Conservation (phyloP, 805 yeast genomes). For the Cyberlindnera misumaiensis region DNA sequence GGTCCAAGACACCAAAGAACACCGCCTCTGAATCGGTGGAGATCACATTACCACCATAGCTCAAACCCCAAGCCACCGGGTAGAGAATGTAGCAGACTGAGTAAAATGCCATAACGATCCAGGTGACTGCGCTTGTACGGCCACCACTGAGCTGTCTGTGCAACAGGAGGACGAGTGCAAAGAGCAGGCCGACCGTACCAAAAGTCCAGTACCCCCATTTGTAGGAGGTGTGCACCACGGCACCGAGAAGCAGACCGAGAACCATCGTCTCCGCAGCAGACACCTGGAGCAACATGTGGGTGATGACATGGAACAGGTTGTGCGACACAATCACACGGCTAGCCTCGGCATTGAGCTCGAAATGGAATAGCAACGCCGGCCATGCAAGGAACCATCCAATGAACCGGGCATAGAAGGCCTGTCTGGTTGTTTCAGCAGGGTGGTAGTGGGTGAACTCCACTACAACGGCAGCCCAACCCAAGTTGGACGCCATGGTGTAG, state of each 20-base stretch:
- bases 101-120: constrained; percentile 23
- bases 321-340: constrained; percentile 11
- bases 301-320: constrained; percentile 16
- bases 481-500: constrained; percentile 50
- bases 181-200: constrained; percentile 38
- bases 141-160: constrained; percentile 23
- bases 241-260: constrained; percentile 49
- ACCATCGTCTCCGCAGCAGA: constrained; percentile 42
- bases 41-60: constrained; percentile 50
- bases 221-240: constrained; percentile 46
- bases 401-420: constrained; percentile 49
- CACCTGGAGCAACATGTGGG: constrained; percentile 33
- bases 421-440: constrained; percentile 34
- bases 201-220: constrained; percentile 67
- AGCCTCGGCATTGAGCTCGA: constrained; percentile 21
- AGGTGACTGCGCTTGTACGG: constrained; percentile 3
- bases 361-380: constrained; percentile 35
- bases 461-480: constrained; percentile 44
- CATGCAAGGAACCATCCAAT: constrained; percentile 53
- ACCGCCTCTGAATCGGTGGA: constrained; percentile 49
- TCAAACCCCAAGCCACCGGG: constrained; percentile 43
- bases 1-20: constrained; percentile 46
- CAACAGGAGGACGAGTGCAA: constrained; percentile 26
- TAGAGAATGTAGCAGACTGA: constrained; percentile 34
- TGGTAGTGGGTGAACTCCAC: constrained; percentile 43